Conservation (phyloP, 164 flowering plant genomes). For the Vitis amurensis region DNA sequence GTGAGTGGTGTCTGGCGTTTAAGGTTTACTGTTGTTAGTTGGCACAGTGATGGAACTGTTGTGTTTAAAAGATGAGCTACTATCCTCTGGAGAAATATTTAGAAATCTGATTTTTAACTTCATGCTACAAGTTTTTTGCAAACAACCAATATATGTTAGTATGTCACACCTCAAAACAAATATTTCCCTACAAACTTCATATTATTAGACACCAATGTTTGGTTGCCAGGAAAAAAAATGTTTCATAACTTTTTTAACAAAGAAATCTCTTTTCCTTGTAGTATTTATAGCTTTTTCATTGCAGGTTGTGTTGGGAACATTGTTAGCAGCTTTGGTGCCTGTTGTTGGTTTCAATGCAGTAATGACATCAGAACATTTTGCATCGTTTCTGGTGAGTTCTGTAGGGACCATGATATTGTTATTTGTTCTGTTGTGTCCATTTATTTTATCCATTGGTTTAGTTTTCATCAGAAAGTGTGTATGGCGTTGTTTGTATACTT, state of each 20-base stretch:
- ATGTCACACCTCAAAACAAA: no score
- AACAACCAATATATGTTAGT: no score
- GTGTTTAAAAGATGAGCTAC: no score
- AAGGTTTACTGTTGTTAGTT: no score
- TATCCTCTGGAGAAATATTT: no score
- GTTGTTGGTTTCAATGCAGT: constrained; percentile 99
- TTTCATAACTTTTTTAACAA: background rate
- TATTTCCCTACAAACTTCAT: background rate
- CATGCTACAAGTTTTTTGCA: no score
- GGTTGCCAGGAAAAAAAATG: background rate
- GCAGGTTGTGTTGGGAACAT: constrained; percentile 93
- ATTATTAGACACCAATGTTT: background rate
- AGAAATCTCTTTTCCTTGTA: background rate
- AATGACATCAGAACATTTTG: constrained; percentile 99
- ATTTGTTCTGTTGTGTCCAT: background rate
- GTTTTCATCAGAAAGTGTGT: no score
- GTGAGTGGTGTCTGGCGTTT: no score
- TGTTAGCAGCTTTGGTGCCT: constrained; percentile 93
- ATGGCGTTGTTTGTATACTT: no score
- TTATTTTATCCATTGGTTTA: background rate
- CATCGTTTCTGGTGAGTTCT: constrained; percentile 86
- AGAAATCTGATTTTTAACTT: no score
- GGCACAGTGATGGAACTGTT: no score
- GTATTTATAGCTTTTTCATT: constrained; percentile 8
- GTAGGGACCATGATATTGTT: background rate